Base-by-base conservation (phyloP, 306 rosid species). In the Acmispon strigosus region DNA sequence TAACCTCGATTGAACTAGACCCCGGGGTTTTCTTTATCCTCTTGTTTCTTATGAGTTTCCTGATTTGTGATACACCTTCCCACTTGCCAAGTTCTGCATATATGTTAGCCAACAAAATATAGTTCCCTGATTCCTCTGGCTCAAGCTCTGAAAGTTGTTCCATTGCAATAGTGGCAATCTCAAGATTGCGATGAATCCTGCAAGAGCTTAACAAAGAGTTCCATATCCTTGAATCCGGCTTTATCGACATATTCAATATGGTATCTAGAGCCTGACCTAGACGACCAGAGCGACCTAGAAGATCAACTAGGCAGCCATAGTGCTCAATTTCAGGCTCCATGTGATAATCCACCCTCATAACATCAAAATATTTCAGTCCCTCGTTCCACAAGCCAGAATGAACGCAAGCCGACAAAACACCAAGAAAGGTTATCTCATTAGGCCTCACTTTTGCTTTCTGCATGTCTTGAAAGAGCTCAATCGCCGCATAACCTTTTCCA, bases 231-330 rank as follows among this genome's bases (percentile, higher is more conserved):
- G 96, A 77, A 72, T 88, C 92, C 6, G 92, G 83, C 64, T 72
- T 80, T 80, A 90, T 79, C 8, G 89, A 82, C 96, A 94, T 89
- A 86, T 83, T 81, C 48, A 63, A 18, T 72, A 88, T 75, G 19
- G 75, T 65, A 37, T 89, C 74, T 3, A 91, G 82, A 70, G 98
- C 96, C 73, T 76, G 81, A 18, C 68, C 83, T 66, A 94, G 79
- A n/a, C 65, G 64, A 24, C 98, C 89, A 0, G 84, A 80, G 7
- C 96, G 90, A 19, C 95, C 97, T 0, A 94, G 84, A 77, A 89
- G 92, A 87, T 94, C 99, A 45, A 91, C 87, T 4, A 94, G 53
- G 72, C 97, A 90, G 53, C 97, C 92, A 64, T 90, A 89, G 73
- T 87, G 95, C 81, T 90, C 91, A 17, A 85, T 79, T 70, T 85